These are phyloP conservation scores for Eremomyces bilateralis DNA, from an alignment of 495 filamentous ascomycete species.

Conservation along the genomic window DNA sequence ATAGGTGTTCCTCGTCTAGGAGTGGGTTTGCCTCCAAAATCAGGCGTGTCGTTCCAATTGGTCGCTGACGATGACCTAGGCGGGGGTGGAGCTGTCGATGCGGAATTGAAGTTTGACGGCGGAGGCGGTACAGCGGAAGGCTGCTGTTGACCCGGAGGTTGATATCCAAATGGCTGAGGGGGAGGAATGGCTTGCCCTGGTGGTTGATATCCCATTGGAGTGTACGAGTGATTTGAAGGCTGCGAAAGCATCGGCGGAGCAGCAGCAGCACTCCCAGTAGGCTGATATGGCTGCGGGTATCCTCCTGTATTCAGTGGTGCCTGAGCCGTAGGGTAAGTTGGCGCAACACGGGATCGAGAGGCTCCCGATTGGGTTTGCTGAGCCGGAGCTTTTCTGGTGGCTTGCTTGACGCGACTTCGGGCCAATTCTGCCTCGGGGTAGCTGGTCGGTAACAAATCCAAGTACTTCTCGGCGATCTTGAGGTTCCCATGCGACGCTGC, in stretches of 20 bases:
- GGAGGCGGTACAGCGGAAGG: conserved; percentile 26
- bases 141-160: conserved; percentile 9
- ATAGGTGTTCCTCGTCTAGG: conserved; percentile 52
- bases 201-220: conserved; percentile 15
- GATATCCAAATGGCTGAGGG: not conserved
- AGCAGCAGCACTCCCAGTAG: too few species aligned
- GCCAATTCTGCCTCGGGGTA: conserved; percentile 82
- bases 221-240: not conserved
- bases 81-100: conserved; percentile 36
- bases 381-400: conserved; percentile 43
- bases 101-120: conserved; percentile 33
- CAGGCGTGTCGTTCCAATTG: conserved; percentile 89
- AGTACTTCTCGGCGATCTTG: conserved; percentile 69
- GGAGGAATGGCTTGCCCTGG: conserved; percentile 10
- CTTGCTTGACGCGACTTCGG: conserved; percentile 65
- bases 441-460: conserved; percentile 64
- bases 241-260: conserved; percentile 17
- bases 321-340: conserved; percentile 8
- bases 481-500: conserved; percentile 78
- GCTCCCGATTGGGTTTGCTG: conserved; percentile 14
- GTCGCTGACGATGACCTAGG: conserved; percentile 44
- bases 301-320: conserved; percentile 4
- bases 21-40: conserved; percentile 45
- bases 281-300: too few species aligned
- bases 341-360: conserved; percentile 8